Percentiles rank a stretch among this genome's conserved stretches.
Conservation (phyloP, 1,284 basidiomycete genomes). For the Ustilago trichophora region DNA sequence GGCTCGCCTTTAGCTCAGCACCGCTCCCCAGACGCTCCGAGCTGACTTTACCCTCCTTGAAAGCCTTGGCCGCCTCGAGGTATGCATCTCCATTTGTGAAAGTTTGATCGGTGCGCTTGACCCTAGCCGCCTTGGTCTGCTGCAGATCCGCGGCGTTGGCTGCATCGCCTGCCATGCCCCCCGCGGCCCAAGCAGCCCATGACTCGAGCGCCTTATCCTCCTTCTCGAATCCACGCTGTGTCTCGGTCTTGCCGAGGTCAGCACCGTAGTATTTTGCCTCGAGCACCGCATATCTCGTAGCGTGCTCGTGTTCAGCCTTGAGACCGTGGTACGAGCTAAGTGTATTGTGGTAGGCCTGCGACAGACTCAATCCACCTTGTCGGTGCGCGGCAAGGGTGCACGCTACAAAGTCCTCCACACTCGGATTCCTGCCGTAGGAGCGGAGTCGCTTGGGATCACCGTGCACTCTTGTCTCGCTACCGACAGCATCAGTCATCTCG, state of each 20-base stretch:
- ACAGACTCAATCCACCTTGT: slow-evolving; percentile 75
- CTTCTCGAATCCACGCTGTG: slow-evolving; percentile 56
- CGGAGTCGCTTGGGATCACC: slow-evolving; percentile 71
- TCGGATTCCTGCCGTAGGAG: slow-evolving; percentile 73
- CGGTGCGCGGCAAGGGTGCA: slow-evolving; percentile 83
- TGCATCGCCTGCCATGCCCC: slow-evolving; percentile 12
- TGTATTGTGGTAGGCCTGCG: slow-evolving; percentile 76
- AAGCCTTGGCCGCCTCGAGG: slow-evolving; percentile 47
- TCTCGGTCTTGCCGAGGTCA: slow-evolving; percentile 70
- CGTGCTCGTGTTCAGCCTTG: slow-evolving; percentile 75
- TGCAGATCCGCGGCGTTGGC: slow-evolving; percentile 18
- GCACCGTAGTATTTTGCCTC: slow-evolving; percentile 84
- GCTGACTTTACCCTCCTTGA: slow-evolving; percentile 29
- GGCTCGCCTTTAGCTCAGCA: not conserved
- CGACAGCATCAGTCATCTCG: slow-evolving; percentile 71
- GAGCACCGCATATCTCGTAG: slow-evolving; percentile 77
- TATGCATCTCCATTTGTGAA: slow-evolving; percentile 47
- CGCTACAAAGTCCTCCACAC: slow-evolving; percentile 83
- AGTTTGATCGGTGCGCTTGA: slow-evolving; percentile 42
- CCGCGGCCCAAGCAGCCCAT: slow-evolving; percentile 50
- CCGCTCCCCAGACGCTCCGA: slow-evolving; percentile 14
- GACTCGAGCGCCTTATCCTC: slow-evolving; percentile 54
- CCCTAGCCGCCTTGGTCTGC: slow-evolving; percentile 33
- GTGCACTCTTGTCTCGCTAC: slow-evolving; percentile 71
- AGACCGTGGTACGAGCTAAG: slow-evolving; percentile 54